Evolutionary conservation across 2,329 filamentous ascomycete genomes (phyloP), one percentile per base, ranked within the genome.

Genomic region (Aspergillus sp.): DNA sequence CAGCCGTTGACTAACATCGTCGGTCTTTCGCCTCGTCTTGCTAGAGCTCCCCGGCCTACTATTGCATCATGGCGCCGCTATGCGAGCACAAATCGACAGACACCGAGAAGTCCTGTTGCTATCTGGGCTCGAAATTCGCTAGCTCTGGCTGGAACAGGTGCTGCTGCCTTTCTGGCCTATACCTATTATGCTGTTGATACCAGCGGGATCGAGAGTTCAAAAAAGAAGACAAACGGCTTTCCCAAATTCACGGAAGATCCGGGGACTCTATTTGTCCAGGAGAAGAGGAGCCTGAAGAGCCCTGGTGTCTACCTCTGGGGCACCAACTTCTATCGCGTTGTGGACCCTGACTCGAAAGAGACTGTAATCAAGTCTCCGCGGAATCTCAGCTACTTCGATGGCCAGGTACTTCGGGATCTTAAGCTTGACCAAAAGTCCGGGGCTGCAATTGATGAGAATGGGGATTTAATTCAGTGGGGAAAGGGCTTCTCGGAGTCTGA

Each of bases 241-340:
- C 46, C 47, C 1, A 52, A 50, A 8, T 46, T 59, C 6, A 49
- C 54, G 48, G 85, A 89, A 46, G 68, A 86, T 48, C 81, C 94
- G 56, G 91, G 86, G 61, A 87, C 86, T 7, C 88, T 94, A 64
- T 88, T 94, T 68, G 71, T 88, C 4, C 91, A 96, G 70, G 86
- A 95, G 48, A 88, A 86, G 70, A 81, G 80, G 61, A 94, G 87
- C 67, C 78, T 81, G 74, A 80, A 82, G 67, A 83, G 86, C 50
- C 91, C 93, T 0, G 93, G 90, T 2, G 85, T 97, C 0, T 97
- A 94, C 68, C 82, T 85, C 4, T 98, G 93, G 91, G 93, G 93
- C 0, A 88, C 85, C 12, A 98, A 98, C 59, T 73, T 74, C 10
- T 88, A 89, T 50, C 79, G 79, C 56, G 90, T 95, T n/a, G 87